phyloP scores from a whole-genome alignment of 345 rosid species.

The Salix purpurea region DNA sequence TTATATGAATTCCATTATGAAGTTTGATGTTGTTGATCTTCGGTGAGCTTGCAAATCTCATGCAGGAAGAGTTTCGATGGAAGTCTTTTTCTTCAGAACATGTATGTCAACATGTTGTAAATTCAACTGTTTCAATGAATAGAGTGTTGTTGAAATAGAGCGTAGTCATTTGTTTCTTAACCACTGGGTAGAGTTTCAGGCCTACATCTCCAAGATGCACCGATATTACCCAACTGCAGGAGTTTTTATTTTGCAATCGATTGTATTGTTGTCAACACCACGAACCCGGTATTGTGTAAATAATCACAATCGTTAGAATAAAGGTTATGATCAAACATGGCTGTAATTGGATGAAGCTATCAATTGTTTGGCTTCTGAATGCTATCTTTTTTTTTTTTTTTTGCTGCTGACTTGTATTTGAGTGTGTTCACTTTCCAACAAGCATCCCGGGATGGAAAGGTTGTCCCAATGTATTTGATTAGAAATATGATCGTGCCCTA shows the following conservation, averaged over 20 bases:
- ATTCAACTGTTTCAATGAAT: background rate
- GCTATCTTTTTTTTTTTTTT: background rate
- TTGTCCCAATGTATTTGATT: background rate
- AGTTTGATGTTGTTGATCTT: constrained; percentile 80
- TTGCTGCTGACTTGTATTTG: too few relatives aligned
- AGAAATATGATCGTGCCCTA: background rate
- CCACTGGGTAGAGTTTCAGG: too few relatives aligned
- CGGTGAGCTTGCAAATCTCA: constrained; percentile 39
- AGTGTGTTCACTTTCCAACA: too few relatives aligned
- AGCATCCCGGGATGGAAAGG: too few relatives aligned
- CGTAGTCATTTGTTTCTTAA: background rate
- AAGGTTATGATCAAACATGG: background rate
- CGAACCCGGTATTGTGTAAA: background rate
- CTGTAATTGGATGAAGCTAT: background rate
- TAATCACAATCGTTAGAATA: background rate
- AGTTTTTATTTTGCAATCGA: too few relatives aligned
- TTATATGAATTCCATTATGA: constrained; percentile 61
- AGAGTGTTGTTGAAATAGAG: background rate
- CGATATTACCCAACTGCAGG: too few relatives aligned
- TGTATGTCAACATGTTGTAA: constrained; percentile 3
- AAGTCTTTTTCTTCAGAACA: background rate
- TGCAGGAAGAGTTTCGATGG: background rate
- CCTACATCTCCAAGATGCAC: too few relatives aligned
- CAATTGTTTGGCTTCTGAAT: background rate
- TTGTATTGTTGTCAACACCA: background rate